Evolutionary conservation across 257 asterid species (phyloP), one percentile per base, ranked within the genome.

Genomic region (Lycium barbarum): DNA sequence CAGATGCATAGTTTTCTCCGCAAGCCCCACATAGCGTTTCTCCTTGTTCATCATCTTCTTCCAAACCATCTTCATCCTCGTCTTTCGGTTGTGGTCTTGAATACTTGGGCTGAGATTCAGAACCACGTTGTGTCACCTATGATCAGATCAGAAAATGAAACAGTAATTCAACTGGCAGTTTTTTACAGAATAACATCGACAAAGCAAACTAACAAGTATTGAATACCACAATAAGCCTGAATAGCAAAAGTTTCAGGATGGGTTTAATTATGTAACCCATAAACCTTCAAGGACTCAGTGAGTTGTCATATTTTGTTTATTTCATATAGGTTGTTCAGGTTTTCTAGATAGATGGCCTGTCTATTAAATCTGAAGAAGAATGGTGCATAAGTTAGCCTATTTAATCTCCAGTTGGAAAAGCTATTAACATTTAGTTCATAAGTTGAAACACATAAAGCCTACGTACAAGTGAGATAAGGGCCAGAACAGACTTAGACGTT

Each of bases 21-120:
- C 97, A 94, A 76, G 95, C 95, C 40, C 95, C 95, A 80, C 95
- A 92, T 70, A 90, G 74, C 13, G 94, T 87, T 65, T 92, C 96
- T 38, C 93, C 93, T 18, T 92, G 96, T 87, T 92, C 96, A 0
- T 91, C 94, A 2, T 92, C 95, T 55, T 89, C 93, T 58, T 88
- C 93, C 79, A 78, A 82, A 13, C 87, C 92, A 0, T 88, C 92
- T 43, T 88, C 90, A 4, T 84, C 90, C 43, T 89, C 96, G 26
- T 91, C 91, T 71, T 90, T 90, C n/a, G 80, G 65, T 40, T 83
- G 91, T 62, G 88, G 62, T 88, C 91, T 90, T 80, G 94, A 63
- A 63, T 85, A 15, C 88, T 91, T 93, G 82, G 72, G 88, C 93
- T 93, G 84, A 62, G 84, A 79, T 72, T 81, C 67, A 40, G 74